Evolutionary conservation across 805 yeast genomes (phyloP).

Genomic region (Wickerhamomyces bisporus): DNA sequence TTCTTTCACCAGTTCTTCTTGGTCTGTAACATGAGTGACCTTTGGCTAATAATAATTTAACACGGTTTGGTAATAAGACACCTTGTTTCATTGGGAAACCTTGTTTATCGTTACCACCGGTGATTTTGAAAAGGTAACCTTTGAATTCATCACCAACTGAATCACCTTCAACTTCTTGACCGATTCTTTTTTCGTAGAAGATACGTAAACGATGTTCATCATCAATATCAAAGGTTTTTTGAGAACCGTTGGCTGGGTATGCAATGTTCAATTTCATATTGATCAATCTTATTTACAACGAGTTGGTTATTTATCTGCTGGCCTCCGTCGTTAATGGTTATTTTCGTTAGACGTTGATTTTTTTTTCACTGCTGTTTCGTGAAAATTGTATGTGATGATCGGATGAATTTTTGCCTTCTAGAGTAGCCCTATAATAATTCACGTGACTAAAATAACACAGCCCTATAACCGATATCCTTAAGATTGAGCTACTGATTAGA

Average conservation of each 20-base stretch:
- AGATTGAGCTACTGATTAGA: too few relatives aligned
- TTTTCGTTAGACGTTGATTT: not conserved
- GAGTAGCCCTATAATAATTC: too few relatives aligned
- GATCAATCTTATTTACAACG: not conserved
- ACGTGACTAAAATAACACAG: too few relatives aligned
- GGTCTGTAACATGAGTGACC: slow-evolving; percentile 94
- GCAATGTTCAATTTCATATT: slow-evolving; percentile 74
- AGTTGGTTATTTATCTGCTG: too few relatives aligned
- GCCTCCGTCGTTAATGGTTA: not conserved
- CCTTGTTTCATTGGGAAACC: slow-evolving; percentile 99
- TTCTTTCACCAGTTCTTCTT: slow-evolving; percentile 97
- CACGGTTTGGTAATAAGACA: slow-evolving; percentile 99
- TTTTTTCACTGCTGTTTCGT: too few relatives aligned
- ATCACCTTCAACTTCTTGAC: slow-evolving; percentile 99
- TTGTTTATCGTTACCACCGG: slow-evolving; percentile 99
- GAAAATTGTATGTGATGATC: too few relatives aligned
- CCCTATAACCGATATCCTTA: too few relatives aligned
- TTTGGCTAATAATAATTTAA: slow-evolving; percentile 84
- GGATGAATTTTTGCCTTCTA: too few relatives aligned
- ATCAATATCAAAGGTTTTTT: slow-evolving; percentile 95
- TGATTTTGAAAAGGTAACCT: slow-evolving; percentile 97
- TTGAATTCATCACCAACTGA: slow-evolving; percentile 96
- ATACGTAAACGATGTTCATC: slow-evolving; percentile 98
- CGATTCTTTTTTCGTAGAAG: slow-evolving; percentile 99
- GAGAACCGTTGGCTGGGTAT: slow-evolving; percentile 99